Evolutionary conservation across 73 alveolate genomes (phyloP), one percentile per base, ranked within the genome.

Genomic region (Uronychia binucleata): DNA sequence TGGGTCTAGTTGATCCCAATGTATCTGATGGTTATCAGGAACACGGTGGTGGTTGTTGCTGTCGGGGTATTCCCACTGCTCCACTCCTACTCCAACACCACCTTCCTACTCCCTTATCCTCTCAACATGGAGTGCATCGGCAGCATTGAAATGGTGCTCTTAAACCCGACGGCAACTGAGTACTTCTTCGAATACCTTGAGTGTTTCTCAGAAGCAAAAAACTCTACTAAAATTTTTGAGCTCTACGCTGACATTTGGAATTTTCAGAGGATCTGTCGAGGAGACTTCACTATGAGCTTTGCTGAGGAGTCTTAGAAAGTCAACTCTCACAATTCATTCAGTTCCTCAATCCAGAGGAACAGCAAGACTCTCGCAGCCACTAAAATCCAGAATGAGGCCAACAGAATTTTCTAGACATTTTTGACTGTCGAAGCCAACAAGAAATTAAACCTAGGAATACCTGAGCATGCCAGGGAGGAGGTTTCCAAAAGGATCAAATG

Each of bases 171-270:
- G 11, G 75, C 84, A 28, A 82, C 90, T 33, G 75, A 83, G 31
- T 83, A 83, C 29, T 83, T 83, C 79, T 83, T 59, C 75, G 90
- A 83, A 26, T 83, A 83, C 30, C 79, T 83, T 1, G 90, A 83
- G 81, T 75, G 33, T 33, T 30, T 57, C n/a, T 82, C 83, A 26
- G 90, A 46, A 30, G 29, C 75, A 30, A n/a, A 32, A 46, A 82
- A 83, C 30, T 84, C 90, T 13, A 28, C 75, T 32, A 76, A 59
- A 30, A 59, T 59, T 34, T 83, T 83, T 83, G 90, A 82, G 30
- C 90, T 83, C n/a, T 83, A 83, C 46, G 90, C 90, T 1, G 90
- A 83, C 33, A 83, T 83, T 46, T 46, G 67, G 67, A 46, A 46
- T 19, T 46, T 11, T 46, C 67, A 46, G 19, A 5, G 67, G 19